These are phyloP conservation scores for Lactifluus piperatus DNA, from an alignment of 768 basidiomycete genomes.

Conservation along the genomic window DNA sequence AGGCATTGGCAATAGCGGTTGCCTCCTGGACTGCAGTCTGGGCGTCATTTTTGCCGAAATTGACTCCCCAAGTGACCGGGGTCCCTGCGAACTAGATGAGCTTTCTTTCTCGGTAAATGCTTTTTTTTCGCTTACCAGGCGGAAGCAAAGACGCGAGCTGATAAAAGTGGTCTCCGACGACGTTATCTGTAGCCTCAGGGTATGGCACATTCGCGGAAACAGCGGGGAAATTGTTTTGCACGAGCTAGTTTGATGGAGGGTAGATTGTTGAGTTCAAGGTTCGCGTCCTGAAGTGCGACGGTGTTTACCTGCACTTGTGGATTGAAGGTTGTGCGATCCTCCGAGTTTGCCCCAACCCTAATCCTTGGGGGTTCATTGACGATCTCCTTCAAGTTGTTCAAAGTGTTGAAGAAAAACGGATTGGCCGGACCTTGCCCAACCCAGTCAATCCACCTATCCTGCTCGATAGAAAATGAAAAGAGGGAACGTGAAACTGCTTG, in stretches of 20 bases:
- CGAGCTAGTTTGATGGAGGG: conserved; percentile 29
- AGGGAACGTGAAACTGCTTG: conserved; percentile 23
- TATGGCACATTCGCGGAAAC: conserved; percentile 45
- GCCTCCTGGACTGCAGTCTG: conserved; percentile 39
- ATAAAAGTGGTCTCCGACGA: conserved; percentile 52
- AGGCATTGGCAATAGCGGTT: conserved; percentile 40
- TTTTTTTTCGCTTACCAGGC: conserved; percentile 26
- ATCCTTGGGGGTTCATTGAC: conserved; percentile 48
- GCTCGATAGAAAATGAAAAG: conserved; percentile 59
- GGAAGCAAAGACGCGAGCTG: conserved; percentile 44
- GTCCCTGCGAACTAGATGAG: conserved; percentile 34
- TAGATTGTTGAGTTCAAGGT: background rate
- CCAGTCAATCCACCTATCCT: conserved; percentile 68
- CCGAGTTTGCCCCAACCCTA: conserved; percentile 46
- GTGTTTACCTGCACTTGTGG: conserved; percentile 35
- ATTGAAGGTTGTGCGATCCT: conserved; percentile 52
- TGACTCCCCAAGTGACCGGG: conserved; percentile 58
- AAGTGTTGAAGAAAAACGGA: conserved; percentile 49
- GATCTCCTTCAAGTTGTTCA: conserved; percentile 46
- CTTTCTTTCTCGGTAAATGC: too few relatives aligned
- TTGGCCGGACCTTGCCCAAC: conserved; percentile 42
- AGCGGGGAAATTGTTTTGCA: conserved; percentile 42
- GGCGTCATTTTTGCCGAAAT: conserved; percentile 38
- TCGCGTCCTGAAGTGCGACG: background rate
- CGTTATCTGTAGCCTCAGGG: conserved; percentile 55